phyloP scores from a whole-genome alignment of 2,329 filamentous ascomycete genomes.

The Furcasterigmium furcatum region DNA sequence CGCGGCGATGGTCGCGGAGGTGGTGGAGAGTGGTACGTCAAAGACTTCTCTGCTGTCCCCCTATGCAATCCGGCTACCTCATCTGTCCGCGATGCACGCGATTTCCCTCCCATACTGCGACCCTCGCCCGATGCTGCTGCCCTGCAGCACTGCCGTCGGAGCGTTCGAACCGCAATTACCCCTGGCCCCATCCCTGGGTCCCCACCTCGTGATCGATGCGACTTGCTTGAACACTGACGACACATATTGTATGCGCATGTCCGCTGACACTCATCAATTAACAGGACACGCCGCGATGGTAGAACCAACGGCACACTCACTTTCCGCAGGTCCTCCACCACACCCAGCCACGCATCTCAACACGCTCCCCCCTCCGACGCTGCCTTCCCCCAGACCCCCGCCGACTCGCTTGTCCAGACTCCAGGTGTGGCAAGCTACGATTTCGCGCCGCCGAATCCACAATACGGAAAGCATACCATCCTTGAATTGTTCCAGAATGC shows the following conservation, averaged over 20 bases:
- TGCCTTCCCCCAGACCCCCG: slow-evolving; percentile 21
- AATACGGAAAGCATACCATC: slow-evolving; percentile 78
- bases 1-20: slow-evolving; percentile 53
- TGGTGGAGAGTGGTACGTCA: slow-evolving; percentile 69
- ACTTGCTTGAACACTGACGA: no score
- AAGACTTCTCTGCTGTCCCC: slow-evolving; percentile 2
- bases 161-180: not conserved
- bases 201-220: no score
- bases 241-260: no score
- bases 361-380: slow-evolving; percentile 29
- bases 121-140: no score
- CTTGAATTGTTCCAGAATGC: slow-evolving; percentile 64
- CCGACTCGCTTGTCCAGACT: slow-evolving; percentile 27
- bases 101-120: slow-evolving; percentile 1
- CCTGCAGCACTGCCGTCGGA: no score
- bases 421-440: slow-evolving; percentile 24
- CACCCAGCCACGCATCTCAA: slow-evolving; percentile 41
- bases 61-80: no score
- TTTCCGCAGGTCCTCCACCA: slow-evolving; percentile 61
- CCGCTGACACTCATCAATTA: no score
- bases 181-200: not conserved
- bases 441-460: slow-evolving; percentile 39
- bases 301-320: slow-evolving; percentile 62
- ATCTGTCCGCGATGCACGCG: no score
- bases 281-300: slow-evolving; percentile 56